A percentile compares a stretch with the other conserved stretches of the same genome.
phyloP scores from a whole-genome alignment of 2,329 filamentous ascomycete genomes.

The Penicillium sp. region DNA sequence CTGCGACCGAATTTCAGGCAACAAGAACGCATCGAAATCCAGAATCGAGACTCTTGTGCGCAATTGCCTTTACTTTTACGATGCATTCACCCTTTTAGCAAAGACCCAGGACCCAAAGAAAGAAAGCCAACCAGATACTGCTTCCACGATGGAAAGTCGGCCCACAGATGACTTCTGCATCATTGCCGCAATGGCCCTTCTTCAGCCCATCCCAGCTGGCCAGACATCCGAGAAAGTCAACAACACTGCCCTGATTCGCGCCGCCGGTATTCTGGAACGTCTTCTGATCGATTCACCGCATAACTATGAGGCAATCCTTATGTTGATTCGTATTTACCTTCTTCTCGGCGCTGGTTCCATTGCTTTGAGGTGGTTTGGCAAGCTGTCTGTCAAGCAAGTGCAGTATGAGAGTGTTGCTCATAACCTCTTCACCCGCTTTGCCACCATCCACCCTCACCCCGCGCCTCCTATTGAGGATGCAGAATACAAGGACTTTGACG shows the following conservation, averaged over 20 bases:
- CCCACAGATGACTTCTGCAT: conserved; percentile 45
- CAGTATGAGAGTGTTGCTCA: conserved; percentile 50
- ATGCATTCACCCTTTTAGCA: conserved; percentile 20
- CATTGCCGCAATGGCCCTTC: conserved; percentile 43
- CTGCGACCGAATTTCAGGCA: conserved; percentile 37
- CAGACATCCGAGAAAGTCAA: conserved; percentile 21
- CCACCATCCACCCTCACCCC: conserved; percentile 46
- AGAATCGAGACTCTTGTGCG: conserved; percentile 38
- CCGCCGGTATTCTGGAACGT: conserved; percentile 39
- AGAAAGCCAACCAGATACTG: conserved; percentile 11
- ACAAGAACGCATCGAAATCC: conserved; percentile 23
- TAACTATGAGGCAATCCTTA: conserved; percentile 46
- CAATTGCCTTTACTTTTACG: conserved; percentile 39
- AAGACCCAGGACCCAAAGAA: conserved; percentile 11
- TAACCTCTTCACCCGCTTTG: conserved; percentile 47
- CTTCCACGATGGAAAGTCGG: conserved; percentile 42
- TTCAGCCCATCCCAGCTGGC: conserved; percentile 29
- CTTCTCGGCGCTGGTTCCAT: conserved; percentile 46
- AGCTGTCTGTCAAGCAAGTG: conserved; percentile 48
- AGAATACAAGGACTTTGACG: conserved; percentile 43
- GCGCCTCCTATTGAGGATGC: conserved; percentile 39
- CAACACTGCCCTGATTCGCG: conserved; percentile 36
- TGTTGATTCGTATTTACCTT: conserved; percentile 45
- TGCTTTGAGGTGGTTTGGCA: conserved; percentile 46
- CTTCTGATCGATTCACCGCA: conserved; percentile 44